Evolutionary conservation across 176 grass and related monocot genomes (phyloP), one percentile per base, ranked within the genome.

Genomic region (Rhynchospora breviuscula): DNA sequence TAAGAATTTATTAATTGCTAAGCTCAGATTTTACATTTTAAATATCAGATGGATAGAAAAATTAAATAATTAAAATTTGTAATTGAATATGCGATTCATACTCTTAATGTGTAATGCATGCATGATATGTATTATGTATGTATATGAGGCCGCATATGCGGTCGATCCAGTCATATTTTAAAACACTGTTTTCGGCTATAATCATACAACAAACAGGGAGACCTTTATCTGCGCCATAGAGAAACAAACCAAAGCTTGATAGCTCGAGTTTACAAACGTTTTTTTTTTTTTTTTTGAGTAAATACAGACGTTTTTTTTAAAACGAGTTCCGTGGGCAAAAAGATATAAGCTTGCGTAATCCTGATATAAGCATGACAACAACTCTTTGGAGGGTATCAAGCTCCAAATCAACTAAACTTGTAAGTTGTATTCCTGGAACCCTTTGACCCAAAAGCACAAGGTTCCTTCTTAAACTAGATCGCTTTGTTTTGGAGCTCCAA

Each of bases 331-430:
- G 23, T 51, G 9, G 45, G 8, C n/a, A n/a, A 51, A 51, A 25
- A 76, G 45, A 51, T 65, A 18, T 63, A 52, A 67, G 21, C 31
- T 82, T 52, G 80, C 80, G 63, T 82, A 82, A 82, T 10, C 35
- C 63, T 81, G 40, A 81, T 29, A 81, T 81, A 64, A 63, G 79
- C 80, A 82, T 82, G 80, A 82, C 80, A 82, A 82, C 43, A 82
- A 82, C 61, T 82, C 40, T 14, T 75, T 52, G 70, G 45, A 74
- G 45, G 45, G 19, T 74, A 1, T 43, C 25, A 76, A 15, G 57
- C 78, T 63, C 78, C 78, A 63, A 82, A 67, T 64, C 43, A 49
- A 26, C 59, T 82, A 64, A 48, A 84, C 51, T 23, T 64, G 35
- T 64, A 40, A 81, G 59, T 65, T 81, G 79, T 64, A 62, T 45